A percentile compares a stretch with the other conserved stretches of the same genome.
Conservation (phyloP, 2,329 filamentous ascomycete genomes). For the Epichloe scottii region DNA sequence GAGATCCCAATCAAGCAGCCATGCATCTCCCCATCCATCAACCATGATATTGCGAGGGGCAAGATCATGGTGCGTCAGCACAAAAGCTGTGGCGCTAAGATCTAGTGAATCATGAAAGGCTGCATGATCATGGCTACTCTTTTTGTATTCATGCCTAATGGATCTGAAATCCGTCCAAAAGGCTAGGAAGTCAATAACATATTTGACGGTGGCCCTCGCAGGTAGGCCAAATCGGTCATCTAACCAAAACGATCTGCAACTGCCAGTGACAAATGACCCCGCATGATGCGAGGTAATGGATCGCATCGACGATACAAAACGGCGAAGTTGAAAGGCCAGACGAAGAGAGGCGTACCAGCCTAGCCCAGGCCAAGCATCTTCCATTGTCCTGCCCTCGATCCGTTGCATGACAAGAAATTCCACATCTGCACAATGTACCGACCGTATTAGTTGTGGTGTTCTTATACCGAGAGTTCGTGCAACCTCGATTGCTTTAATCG, state of each 20-base stretch:
- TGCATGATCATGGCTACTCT: background rate
- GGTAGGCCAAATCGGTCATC: background rate
- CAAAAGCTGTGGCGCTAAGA: background rate
- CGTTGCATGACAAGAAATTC: background rate
- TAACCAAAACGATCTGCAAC: background rate
- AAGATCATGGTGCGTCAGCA: slow-evolving; percentile 1
- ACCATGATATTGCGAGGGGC: slow-evolving; percentile 1
- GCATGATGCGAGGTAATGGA: background rate
- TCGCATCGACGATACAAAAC: background rate
- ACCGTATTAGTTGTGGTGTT: background rate
- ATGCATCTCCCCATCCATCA: background rate
- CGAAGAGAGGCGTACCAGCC: background rate
- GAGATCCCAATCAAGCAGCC: slow-evolving; percentile 1
- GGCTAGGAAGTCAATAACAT: background rate
- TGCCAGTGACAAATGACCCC: background rate
- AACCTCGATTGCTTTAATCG: background rate
- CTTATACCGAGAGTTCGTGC: background rate
- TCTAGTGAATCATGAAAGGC: background rate
- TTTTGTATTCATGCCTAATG: slow-evolving; percentile 1
- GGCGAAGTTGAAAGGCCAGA: background rate
- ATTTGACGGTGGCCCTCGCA: background rate
- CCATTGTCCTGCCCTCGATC: background rate
- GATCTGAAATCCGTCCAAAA: background rate
- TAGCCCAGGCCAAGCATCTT: slow-evolving; percentile 1
- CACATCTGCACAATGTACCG: background rate